These are phyloP conservation scores for Colletotrichum destructivum DNA, from an alignment of 2,329 filamentous ascomycete genomes.

Conservation along the genomic window DNA sequence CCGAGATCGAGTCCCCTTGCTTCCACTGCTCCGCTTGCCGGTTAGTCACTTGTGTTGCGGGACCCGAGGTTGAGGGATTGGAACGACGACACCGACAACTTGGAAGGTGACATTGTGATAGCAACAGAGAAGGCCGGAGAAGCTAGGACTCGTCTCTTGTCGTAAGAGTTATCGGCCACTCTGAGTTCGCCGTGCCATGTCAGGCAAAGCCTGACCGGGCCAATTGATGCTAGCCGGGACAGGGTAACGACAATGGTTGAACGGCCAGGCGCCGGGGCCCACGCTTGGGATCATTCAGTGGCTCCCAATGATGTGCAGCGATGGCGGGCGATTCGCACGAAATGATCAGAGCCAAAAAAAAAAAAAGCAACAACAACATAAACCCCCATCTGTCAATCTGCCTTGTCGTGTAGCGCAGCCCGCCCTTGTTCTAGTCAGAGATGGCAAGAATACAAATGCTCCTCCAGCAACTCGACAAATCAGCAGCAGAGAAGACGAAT, in stretches of 20 bases:
- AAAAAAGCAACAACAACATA: too few species aligned
- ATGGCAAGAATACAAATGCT: slow-evolving; percentile 12
- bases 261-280: slow-evolving; percentile 32
- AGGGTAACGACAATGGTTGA: slow-evolving; percentile 19
- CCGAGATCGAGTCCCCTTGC: slow-evolving; percentile 9
- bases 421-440: slow-evolving; percentile 29
- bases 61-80: slow-evolving; percentile 40
- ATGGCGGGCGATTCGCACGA: slow-evolving; percentile 42
- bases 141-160: neutral
- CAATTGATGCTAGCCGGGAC: slow-evolving; percentile 34
- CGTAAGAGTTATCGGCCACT: slow-evolving; percentile 18
- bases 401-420: slow-evolving; percentile 23
- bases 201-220: slow-evolving; percentile 32
- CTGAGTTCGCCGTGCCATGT: slow-evolving; percentile 28
- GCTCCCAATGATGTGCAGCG: slow-evolving; percentile 42
- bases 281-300: slow-evolving; percentile 35
- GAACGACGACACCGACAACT: slow-evolving; percentile 28
- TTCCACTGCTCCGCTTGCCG: slow-evolving; percentile 51
- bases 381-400: slow-evolving; percentile 12
- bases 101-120: slow-evolving; percentile 40
- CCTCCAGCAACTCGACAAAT: slow-evolving; percentile 20
- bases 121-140: slow-evolving; percentile 21
- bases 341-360: slow-evolving; percentile 37
- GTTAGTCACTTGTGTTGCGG: slow-evolving; percentile 46
- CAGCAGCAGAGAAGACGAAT: slow-evolving; percentile 20